Percentiles rank a stretch among this genome's conserved stretches.
phyloP scores from a whole-genome alignment of 1,284 basidiomycete species.

The Wallemia hederae region DNA sequence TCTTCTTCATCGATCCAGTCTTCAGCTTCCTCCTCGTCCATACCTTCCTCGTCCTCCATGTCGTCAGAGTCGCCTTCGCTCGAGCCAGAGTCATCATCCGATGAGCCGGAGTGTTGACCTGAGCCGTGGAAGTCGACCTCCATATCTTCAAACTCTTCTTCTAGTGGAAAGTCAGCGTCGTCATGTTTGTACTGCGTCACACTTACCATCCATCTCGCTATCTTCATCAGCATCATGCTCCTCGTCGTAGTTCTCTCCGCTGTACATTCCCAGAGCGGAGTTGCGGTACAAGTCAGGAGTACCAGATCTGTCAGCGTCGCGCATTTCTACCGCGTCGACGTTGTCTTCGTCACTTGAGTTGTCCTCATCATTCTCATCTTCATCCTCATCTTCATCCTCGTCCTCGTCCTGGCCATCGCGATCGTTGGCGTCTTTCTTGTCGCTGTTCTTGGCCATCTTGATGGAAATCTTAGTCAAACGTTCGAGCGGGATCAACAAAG shows the following conservation, averaged over 20 bases:
- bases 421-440: slow-evolving; percentile 25
- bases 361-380: slow-evolving; percentile 7
- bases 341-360: slow-evolving; percentile 22
- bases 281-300: slow-evolving; percentile 87
- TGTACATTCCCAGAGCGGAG: slow-evolving; percentile 75
- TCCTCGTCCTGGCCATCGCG: slow-evolving; percentile 22
- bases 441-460: slow-evolving; percentile 68
- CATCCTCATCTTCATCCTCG: slow-evolving; percentile 17
- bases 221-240: slow-evolving; percentile 23
- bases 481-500: slow-evolving; percentile 66
- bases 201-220: slow-evolving; percentile 34
- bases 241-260: slow-evolving; percentile 4
- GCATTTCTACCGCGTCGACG: slow-evolving; percentile 28
- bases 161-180: slow-evolving; percentile 1
- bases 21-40: slow-evolving; percentile 8
- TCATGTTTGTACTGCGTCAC: too few relatives aligned
- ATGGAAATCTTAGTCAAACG: slow-evolving; percentile 84
- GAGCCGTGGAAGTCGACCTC: not conserved
- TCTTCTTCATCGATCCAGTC: slow-evolving; percentile 8
- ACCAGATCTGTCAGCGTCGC: slow-evolving; percentile 28
- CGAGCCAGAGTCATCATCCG: not conserved
- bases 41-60: slow-evolving; percentile 13
- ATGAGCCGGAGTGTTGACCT: not conserved
- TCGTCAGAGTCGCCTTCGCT: slow-evolving; percentile 28
- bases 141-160: not conserved